A percentile compares a stretch with the other conserved stretches of the same genome.
Conservation (phyloP, 2,329 filamentous ascomycete species). For the Fusarium armeniacum region DNA sequence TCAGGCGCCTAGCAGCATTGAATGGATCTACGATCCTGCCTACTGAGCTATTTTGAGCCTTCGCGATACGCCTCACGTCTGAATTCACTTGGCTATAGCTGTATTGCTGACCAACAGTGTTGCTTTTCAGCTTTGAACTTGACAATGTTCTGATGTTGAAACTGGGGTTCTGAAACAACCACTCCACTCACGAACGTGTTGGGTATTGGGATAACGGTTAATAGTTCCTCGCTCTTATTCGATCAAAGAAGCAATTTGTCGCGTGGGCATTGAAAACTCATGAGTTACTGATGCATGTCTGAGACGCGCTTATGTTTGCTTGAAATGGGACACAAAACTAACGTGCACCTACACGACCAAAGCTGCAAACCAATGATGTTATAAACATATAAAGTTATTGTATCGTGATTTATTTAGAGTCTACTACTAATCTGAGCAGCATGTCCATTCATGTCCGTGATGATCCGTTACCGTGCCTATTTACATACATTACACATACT, state of each 20-base stretch:
- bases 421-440: conserved; percentile 35
- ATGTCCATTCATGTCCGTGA: conserved; percentile 32
- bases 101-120: neutral
- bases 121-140: neutral
- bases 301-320: neutral
- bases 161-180: conserved; percentile 8
- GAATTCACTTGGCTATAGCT: neutral
- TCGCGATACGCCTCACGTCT: conserved; percentile 32
- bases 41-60: conserved; percentile 33
- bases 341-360: neutral
- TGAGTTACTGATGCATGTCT: neutral
- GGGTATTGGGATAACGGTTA: conserved; percentile 2
- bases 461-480: conserved; percentile 36
- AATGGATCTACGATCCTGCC: conserved; percentile 17
- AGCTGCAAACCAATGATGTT: neutral
- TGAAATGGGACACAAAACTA: neutral
- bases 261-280: neutral
- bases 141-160: neutral
- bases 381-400: neutral
- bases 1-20: conserved; percentile 32
- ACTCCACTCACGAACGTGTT: neutral
- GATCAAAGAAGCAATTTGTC: conserved; percentile 4
- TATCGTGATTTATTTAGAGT: conserved; percentile 26
- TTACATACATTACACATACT: conserved; percentile 40
- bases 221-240: neutral